Conservation (phyloP, 768 basidiomycete genomes). For the Mycena rebaudengoi region DNA sequence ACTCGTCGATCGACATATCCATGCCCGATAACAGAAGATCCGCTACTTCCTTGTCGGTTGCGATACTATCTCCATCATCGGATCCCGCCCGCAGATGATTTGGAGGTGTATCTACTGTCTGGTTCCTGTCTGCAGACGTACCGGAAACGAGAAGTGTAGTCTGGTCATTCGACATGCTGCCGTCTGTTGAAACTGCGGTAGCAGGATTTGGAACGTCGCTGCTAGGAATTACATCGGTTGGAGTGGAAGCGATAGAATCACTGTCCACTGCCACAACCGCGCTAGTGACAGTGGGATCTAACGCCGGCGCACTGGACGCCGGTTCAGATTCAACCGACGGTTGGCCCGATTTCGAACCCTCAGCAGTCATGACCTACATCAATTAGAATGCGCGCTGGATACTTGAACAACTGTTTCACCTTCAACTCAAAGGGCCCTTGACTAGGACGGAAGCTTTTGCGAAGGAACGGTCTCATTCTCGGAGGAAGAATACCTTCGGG, state of each 20-base stretch:
- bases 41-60: slow-evolving; percentile 23
- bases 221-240: not conserved
- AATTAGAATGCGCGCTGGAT: not conserved
- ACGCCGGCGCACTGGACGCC: not conserved
- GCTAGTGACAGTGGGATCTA: not conserved
- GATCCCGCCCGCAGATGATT: not conserved
- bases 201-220: not conserved
- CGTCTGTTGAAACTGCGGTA: not conserved
- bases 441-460: slow-evolving; percentile 14
- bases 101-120: not conserved
- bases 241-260: slow-evolving; percentile 5
- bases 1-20: slow-evolving; percentile 17
- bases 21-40: slow-evolving; percentile 25
- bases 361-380: not conserved
- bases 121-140: not conserved
- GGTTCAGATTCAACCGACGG: not conserved
- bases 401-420: slow-evolving; percentile 1
- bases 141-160: not conserved
- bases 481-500: slow-evolving; percentile 25
- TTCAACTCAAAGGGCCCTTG: slow-evolving; percentile 12
- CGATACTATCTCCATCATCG: slow-evolving; percentile 18
- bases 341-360: not conserved
- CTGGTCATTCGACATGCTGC: not conserved
- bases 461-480: slow-evolving; percentile 20
- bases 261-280: not conserved